Conservation (phyloP, 176 grass and related monocot species). For the Melocanna baccifera region DNA sequence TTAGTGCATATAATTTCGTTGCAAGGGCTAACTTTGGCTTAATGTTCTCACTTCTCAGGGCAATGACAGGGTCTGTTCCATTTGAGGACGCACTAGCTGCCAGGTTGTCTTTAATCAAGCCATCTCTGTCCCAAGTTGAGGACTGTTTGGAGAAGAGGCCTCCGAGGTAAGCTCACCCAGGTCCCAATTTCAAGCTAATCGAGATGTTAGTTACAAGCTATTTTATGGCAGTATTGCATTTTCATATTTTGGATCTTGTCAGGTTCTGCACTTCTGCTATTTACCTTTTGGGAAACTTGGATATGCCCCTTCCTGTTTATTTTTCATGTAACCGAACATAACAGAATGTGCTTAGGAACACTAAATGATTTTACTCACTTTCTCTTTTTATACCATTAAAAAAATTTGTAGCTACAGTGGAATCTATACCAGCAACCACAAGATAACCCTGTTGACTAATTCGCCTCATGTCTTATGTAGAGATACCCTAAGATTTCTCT, state of each 20-base stretch:
- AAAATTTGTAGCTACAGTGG: not conserved
- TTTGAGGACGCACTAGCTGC: conserved; percentile 88
- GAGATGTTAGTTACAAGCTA: not conserved
- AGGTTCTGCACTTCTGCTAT: not conserved
- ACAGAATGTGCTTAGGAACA: not conserved
- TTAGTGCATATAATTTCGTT: not conserved
- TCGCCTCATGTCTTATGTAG: not conserved
- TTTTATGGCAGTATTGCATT: conserved; percentile 13
- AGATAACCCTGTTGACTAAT: not conserved
- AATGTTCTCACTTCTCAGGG: conserved; percentile 40
- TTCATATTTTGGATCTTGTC: not conserved
- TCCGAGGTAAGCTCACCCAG: conserved; percentile 42
- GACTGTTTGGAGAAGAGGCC: conserved; percentile 74
- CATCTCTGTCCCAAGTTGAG: conserved; percentile 63
- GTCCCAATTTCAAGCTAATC: not conserved
- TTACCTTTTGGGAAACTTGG: not conserved
- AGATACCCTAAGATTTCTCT: not conserved
- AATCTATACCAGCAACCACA: not conserved
- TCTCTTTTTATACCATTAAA: not conserved
- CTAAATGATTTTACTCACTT: not conserved
- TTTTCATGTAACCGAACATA: not conserved
- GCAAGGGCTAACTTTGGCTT: not conserved
- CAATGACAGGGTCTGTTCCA: conserved; percentile 83
- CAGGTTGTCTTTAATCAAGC: conserved; percentile 80
- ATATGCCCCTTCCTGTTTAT: not conserved